Percentiles rank a stretch among this genome's conserved stretches.
phyloP scores from a whole-genome alignment of 345 rosid species.

The Sisymbrium irio region DNA sequence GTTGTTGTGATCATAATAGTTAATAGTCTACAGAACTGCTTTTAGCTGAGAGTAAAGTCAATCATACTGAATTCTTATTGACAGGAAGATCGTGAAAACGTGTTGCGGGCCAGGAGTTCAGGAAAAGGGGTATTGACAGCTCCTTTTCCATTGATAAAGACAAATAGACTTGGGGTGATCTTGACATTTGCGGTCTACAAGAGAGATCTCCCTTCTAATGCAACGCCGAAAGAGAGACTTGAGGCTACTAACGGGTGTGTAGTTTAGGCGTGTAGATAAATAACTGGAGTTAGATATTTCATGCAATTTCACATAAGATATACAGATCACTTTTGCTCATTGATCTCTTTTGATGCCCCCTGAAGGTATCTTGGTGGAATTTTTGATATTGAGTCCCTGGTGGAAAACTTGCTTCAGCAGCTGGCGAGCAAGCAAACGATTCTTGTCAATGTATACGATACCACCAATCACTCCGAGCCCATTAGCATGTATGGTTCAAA shows the following conservation, averaged over 20 bases:
- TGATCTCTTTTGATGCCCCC: conserved; percentile 9
- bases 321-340: conserved; percentile 3
- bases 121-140: conserved; percentile 97
- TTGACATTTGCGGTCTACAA: conserved; percentile 92
- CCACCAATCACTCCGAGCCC: conserved; percentile 58
- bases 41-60: background rate
- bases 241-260: conserved; percentile 86
- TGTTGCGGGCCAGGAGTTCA: conserved; percentile 77
- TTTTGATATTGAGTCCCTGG: conserved; percentile 84
- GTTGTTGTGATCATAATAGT: background rate
- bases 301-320: background rate
- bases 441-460: conserved; percentile 87
- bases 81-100: conserved; percentile 95
- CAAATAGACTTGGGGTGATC: conserved; percentile 92
- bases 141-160: conserved; percentile 83
- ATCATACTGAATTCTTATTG: conserved; percentile 8
- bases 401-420: conserved; percentile 92
- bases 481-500: conserved; percentile 95
- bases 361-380: conserved; percentile 93
- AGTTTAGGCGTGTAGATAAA: conserved; percentile 6
- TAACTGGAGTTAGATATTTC: background rate
- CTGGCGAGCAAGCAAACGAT: conserved; percentile 95
- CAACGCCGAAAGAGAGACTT: conserved; percentile 74
- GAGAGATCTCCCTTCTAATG: conserved; percentile 74
- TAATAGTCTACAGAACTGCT: background rate